Evolutionary conservation across 345 rosid species (phyloP), one percentile per base, ranked within the genome.

Genomic region (Brassica incana): DNA sequence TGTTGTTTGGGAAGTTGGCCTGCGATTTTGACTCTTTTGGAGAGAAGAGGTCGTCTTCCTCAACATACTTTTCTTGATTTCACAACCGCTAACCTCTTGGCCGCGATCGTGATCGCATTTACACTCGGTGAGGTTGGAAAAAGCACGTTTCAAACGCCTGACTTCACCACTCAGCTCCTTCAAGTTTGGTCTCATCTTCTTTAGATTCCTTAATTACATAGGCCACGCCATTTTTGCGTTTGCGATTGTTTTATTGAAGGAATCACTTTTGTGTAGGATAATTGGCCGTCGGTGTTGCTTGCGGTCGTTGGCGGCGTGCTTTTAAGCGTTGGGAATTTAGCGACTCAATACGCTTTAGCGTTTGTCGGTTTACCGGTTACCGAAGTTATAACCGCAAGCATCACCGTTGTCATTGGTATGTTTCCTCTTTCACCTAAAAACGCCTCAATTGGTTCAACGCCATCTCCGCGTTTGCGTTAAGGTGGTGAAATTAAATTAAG

Each of bases 41-140:
- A 94, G 79, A 78, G 98, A 77, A 84, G 95, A 25, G 98, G 97
- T 1, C 92, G 97, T 66, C 97, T 90, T 71, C 95, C 98, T 78
- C 98, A 92, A 71, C 97, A 94, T 36, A 92, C 97, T 59, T 94
- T 87, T 75, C 97, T 94, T 36, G 98, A 94, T 83, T 94, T 89
- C 72, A 83, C 98, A 8, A 82, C 88, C 70, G 88, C 95, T n/a
- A 94, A 89, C 85, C 88, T 92, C 73, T 79, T 90, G 77, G 95
- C 97, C 50, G 92, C 93, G 20, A 75, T 88, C 4, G 79, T 92
- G 68, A 92, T 94, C 72, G 97, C 98, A 50, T 83, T 90, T 68
- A 85, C 98, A 0, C 91, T 94, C 38, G 95, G 98, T 12, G 88
- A 94, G 85, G 75, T 90, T 5, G 91, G 87, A 0, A 83, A 65